phyloP scores from a whole-genome alignment of 495 filamentous ascomycete genomes.

The Hyaloscypha bicolor region DNA sequence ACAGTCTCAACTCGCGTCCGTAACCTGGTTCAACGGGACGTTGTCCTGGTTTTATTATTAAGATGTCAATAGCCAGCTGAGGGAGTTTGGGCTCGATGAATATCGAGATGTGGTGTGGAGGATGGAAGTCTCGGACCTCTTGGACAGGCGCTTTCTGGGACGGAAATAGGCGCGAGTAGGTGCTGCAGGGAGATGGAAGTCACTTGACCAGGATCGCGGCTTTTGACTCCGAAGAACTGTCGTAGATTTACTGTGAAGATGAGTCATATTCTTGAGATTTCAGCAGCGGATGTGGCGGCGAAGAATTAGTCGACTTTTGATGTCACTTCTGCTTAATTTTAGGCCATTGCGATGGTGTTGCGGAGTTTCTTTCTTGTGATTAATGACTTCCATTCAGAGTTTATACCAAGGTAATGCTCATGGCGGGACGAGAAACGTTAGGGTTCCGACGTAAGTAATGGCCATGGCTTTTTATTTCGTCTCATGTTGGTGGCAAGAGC shows the following conservation, averaged over 20 bases:
- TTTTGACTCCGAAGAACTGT: no score
- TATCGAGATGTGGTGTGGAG: slow-evolving; percentile 4
- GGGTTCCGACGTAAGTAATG: no score
- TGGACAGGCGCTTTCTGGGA: neutral
- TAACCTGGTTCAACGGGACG: slow-evolving; percentile 10
- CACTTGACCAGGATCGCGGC: no score
- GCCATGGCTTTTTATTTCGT: no score
- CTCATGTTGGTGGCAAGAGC: no score
- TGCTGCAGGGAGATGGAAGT: no score
- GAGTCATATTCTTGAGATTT: no score
- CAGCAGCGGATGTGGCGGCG: no score
- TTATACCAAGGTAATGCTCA: no score
- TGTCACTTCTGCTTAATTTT: neutral
- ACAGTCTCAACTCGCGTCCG: slow-evolving; percentile 5
- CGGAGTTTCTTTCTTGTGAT: neutral
- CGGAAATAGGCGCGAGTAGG: neutral
- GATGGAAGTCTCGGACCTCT: slow-evolving; percentile 2
- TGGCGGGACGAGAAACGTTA: no score
- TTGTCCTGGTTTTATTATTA: slow-evolving; percentile 14
- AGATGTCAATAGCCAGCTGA: neutral
- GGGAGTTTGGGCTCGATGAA: slow-evolving; percentile 12
- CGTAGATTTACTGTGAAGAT: no score
- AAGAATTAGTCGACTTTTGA: neutral
- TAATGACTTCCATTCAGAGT: no score
- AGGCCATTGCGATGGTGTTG: neutral